These are phyloP conservation scores for Auxenochlorella protothecoides DNA, from an alignment of 139 green algal species.

Conservation along the genomic window DNA sequence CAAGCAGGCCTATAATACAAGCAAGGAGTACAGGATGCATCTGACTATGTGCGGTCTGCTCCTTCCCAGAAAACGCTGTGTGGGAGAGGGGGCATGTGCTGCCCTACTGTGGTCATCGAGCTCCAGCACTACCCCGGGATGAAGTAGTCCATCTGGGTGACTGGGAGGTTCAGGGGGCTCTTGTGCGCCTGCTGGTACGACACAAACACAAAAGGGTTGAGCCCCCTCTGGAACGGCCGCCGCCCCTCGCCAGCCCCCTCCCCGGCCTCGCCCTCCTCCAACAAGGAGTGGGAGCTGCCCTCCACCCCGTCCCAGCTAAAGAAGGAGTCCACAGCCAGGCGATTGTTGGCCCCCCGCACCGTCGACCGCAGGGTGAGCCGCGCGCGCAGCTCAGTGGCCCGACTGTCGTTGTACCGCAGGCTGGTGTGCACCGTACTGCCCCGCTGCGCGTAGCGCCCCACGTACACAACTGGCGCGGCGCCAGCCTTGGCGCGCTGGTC, in stretches of 20 bases:
- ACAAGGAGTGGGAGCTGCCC: conserved; percentile 12
- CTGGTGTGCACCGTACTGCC: conserved; percentile 30
- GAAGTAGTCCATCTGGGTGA: conserved; percentile 67
- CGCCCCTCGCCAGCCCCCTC: conserved; percentile 8
- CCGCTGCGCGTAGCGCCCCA: conserved; percentile 10
- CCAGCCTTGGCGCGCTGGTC: no score
- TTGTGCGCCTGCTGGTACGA: conserved; percentile 46
- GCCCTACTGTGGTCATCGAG: no score
- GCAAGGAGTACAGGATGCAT: not conserved
- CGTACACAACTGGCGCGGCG: no score
- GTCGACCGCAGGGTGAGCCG: conserved; percentile 52
- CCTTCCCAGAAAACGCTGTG: not conserved
- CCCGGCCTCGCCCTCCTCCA: not conserved
- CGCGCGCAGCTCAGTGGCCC: conserved; percentile 53
- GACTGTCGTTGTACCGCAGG: conserved; percentile 47
- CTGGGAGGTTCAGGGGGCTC: conserved; percentile 51
- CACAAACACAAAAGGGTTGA: conserved; percentile 60
- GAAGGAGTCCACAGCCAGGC: conserved; percentile 59
- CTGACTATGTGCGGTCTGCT: not conserved
- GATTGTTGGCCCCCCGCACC: conserved; percentile 53
- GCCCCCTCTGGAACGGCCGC: conserved; percentile 41
- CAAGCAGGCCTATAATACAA: no score
- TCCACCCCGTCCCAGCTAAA: conserved; percentile 46
- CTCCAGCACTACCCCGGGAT: conserved; percentile 37
- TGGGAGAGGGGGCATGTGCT: not conserved